Conservation (phyloP, 2,329 filamentous ascomycete genomes). For the Sclerotinia subarctica region DNA sequence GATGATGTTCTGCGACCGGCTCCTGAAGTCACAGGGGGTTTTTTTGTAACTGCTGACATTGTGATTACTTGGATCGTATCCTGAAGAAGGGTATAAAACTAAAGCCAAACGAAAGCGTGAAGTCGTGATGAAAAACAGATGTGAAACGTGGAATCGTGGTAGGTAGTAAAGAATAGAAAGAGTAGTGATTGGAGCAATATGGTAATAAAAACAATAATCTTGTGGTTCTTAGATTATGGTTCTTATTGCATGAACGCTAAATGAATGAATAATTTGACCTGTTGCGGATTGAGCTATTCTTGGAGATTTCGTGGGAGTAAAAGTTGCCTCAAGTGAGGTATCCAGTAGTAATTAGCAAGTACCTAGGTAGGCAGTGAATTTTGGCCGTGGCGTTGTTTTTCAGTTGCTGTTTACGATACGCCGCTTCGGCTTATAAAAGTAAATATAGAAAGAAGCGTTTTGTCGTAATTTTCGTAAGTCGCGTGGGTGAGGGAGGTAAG, state of each 20-base stretch:
- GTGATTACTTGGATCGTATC: conserved; percentile 14
- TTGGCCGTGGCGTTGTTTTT: neutral
- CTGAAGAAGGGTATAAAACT: neutral
- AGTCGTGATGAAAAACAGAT: conserved; percentile 11
- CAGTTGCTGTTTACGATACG: neutral
- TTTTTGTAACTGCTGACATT: conserved; percentile 46
- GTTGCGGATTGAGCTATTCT: conserved; percentile 2
- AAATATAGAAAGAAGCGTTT: neutral
- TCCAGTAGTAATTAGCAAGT: neutral
- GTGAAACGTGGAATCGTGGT: neutral
- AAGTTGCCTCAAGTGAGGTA: neutral
- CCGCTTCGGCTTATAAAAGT: neutral
- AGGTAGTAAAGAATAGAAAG: neutral
- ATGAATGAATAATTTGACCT: neutral
- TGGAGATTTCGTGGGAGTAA: neutral
- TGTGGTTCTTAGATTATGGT: neutral
- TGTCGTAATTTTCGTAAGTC: neutral
- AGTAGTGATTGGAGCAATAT: neutral
- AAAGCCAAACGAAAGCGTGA: neutral
- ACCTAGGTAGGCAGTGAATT: neutral
- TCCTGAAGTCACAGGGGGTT: conserved; percentile 36
- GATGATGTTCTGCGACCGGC: conserved; percentile 34
- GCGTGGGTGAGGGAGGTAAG: neutral
- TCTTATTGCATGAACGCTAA: conserved; percentile 8
- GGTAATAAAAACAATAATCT: neutral